phyloP scores from a whole-genome alignment of 2,329 filamentous ascomycete genomes.

The Colletotrichum costaricense region DNA sequence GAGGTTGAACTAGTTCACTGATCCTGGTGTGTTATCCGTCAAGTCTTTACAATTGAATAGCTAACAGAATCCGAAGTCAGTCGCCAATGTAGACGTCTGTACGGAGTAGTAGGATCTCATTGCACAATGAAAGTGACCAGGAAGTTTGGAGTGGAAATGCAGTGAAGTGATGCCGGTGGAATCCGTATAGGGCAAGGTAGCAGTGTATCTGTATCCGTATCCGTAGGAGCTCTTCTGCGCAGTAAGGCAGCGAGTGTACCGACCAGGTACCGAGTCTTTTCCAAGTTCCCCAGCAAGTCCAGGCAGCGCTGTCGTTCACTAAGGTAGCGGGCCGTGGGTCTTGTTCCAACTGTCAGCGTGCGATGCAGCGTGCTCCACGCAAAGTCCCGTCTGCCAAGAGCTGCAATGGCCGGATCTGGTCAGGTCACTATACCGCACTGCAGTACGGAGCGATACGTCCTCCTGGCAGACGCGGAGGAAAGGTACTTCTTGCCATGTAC shows the following conservation, averaged over 20 bases:
- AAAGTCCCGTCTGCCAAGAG: neutral
- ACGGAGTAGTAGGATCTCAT: neutral
- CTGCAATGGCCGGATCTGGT: neutral
- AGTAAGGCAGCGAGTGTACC: too few relatives aligned
- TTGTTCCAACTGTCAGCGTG: neutral
- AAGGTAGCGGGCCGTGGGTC: neutral
- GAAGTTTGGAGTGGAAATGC: neutral
- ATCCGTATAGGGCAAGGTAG: neutral
- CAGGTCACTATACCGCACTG: neutral
- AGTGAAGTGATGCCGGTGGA: neutral
- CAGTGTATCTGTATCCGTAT: too few relatives aligned
- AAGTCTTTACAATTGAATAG: too few relatives aligned
- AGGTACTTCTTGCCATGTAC: neutral
- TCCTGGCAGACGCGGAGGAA: too few relatives aligned
- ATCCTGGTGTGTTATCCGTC: too few relatives aligned
- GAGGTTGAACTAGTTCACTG: too few relatives aligned
- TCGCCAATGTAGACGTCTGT: too few relatives aligned
- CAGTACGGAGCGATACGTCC: neutral
- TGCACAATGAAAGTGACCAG: neutral
- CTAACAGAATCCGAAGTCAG: too few relatives aligned
- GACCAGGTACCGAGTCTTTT: neutral
- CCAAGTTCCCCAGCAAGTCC: too few relatives aligned
- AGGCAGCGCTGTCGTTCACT: neutral
- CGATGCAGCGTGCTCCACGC: neutral
- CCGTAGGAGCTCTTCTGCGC: neutral